phyloP scores from a whole-genome alignment of 345 rosid species.

The Murraya paniculata region DNA sequence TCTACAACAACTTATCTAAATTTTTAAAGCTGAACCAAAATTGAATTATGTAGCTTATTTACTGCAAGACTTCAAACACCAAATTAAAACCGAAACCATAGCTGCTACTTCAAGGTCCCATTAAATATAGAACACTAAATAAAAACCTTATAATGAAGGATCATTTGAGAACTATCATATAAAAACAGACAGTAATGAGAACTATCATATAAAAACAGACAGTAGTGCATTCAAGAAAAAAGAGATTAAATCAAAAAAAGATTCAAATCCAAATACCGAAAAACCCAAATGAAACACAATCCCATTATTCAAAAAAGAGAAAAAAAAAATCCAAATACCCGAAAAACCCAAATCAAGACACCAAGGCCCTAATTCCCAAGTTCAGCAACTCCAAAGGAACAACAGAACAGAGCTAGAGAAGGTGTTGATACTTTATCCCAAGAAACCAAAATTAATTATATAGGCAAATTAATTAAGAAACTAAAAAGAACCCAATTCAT shows the following conservation, averaged over 20 bases:
- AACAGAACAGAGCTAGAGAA: neutral
- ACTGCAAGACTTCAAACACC: neutral
- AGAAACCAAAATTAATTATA: neutral
- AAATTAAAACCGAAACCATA: neutral
- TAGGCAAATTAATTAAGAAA: neutral
- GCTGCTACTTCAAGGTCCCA: neutral
- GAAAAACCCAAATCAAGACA: neutral
- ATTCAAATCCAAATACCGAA: neutral
- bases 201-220: neutral
- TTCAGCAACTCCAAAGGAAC: neutral
- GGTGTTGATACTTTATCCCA: neutral
- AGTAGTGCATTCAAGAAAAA: neutral
- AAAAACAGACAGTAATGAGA: neutral
- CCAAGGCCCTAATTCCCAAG: neutral
- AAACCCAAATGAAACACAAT: neutral
- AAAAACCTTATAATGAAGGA: neutral
- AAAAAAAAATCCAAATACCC: neutral
- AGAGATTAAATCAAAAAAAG: neutral
- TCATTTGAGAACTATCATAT: neutral
- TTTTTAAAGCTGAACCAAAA: neutral
- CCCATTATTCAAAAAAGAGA: neutral
- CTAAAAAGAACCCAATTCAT: neutral
- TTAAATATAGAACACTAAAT: neutral
- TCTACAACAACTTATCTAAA: conserved; percentile 1
- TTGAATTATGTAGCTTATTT: neutral